A percentile compares a stretch with the other conserved stretches of the same genome.
phyloP scores from a whole-genome alignment of 768 basidiomycete genomes.

The Amanita jacksonii region DNA sequence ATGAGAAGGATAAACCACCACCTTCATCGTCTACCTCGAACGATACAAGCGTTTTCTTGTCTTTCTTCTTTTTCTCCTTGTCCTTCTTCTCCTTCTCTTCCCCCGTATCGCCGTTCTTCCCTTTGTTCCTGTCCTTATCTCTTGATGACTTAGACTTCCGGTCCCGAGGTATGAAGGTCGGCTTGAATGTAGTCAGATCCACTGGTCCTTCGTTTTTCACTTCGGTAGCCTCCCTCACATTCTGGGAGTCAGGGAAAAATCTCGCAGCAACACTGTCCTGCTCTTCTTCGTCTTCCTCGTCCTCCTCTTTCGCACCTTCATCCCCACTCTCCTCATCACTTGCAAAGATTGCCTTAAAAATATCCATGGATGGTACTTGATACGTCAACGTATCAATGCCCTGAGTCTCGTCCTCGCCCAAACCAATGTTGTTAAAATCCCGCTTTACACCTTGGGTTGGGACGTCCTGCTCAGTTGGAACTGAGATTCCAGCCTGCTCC shows the following conservation, averaged over 20 bases:
- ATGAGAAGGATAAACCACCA: constrained; percentile 23
- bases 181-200: constrained; percentile 74
- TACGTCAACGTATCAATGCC: constrained; percentile 85
- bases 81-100: constrained; percentile 30
- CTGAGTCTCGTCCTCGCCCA: constrained; percentile 89
- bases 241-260: constrained; percentile 7
- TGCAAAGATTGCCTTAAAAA: constrained; percentile 98
- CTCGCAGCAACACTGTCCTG: constrained; percentile 1
- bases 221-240: not conserved
- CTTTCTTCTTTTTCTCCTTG: constrained; percentile 30
- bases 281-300: constrained; percentile 13
- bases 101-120: constrained; percentile 26
- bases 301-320: constrained; percentile 33
- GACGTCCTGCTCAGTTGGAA: constrained; percentile 15
- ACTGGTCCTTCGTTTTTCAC: constrained; percentile 15
- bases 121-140: constrained; percentile 15
- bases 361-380: constrained; percentile 77
- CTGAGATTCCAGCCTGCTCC: constrained; percentile 10
- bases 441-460: constrained; percentile 18
- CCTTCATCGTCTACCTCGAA: constrained; percentile 70
- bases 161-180: constrained; percentile 72
- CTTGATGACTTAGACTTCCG: constrained; percentile 34
- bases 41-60: constrained; percentile 48
- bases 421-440: constrained; percentile 75
- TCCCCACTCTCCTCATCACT: constrained; percentile 82